These are phyloP conservation scores for Globisporangium ultimum DNA, from an alignment of 352 stramenopile species.

Conservation along the genomic window DNA sequence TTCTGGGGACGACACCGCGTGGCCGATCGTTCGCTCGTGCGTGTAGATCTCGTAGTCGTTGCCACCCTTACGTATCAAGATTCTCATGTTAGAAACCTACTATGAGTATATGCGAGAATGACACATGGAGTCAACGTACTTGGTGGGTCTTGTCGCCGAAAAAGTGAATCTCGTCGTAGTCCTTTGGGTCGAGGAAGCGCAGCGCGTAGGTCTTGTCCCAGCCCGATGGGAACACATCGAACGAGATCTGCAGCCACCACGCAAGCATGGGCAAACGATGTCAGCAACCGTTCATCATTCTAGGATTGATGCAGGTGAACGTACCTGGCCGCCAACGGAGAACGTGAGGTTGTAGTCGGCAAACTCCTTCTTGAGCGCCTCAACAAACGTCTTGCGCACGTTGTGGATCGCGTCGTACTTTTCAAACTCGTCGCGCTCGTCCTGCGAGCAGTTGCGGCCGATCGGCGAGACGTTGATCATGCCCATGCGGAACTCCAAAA, in stretches of 20 bases:
- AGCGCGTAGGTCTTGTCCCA: slow-evolving; percentile 99
- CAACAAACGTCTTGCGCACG: slow-evolving; percentile 95
- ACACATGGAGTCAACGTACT: slow-evolving; percentile 24
- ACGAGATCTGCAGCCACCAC: slow-evolving; percentile 92
- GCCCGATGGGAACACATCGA: slow-evolving; percentile 97
- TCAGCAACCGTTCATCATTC: neutral
- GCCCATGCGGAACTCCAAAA: slow-evolving; percentile 98
- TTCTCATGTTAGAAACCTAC: neutral
- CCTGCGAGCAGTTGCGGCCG: slow-evolving; percentile 96
- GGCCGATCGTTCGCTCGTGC: slow-evolving; percentile 95
- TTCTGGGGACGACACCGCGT: slow-evolving; percentile 94
- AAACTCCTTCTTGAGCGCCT: slow-evolving; percentile 94
- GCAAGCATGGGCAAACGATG: slow-evolving; percentile 18
- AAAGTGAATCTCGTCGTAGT: slow-evolving; percentile 99
- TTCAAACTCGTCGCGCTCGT: slow-evolving; percentile 98
- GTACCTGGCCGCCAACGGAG: slow-evolving; percentile 95
- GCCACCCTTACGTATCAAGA: slow-evolving; percentile 62
- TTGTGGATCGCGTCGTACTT: slow-evolving; percentile 94
- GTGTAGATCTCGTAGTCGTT: slow-evolving; percentile 99
- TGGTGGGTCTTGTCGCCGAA: slow-evolving; percentile 99
- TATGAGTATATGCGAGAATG: neutral
- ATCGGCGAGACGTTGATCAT: slow-evolving; percentile 99
- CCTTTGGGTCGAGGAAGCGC: slow-evolving; percentile 87
- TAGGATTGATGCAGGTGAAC: neutral
- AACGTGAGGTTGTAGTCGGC: slow-evolving; percentile 95